Evolutionary conservation across 2,329 filamentous ascomycete species (phyloP).

Genomic region (Beauveria sp.): DNA sequence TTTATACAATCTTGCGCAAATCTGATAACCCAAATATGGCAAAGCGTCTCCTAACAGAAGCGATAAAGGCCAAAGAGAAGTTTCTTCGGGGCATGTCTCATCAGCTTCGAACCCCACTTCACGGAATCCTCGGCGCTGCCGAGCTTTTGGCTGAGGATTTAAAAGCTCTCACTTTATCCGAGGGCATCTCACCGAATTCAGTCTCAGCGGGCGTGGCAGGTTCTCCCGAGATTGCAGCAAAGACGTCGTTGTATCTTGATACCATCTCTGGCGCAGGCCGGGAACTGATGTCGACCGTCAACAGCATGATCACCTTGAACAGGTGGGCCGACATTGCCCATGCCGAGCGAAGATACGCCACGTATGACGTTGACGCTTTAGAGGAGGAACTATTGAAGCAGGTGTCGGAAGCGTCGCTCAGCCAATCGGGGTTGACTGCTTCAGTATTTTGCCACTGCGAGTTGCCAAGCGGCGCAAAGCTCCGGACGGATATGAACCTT

Average conservation of each 20-base stretch:
- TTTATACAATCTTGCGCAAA: conserved; percentile 34
- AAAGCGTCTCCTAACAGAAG: conserved; percentile 31
- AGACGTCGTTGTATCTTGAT: conserved; percentile 17
- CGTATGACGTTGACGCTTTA: conserved; percentile 1
- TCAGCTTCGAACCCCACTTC: conserved; percentile 39
- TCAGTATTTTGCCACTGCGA: background rate
- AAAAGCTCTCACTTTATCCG: conserved; percentile 15
- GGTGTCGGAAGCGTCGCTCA: background rate
- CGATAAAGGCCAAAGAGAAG: conserved; percentile 33
- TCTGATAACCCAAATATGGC: conserved; percentile 30
- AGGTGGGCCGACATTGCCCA: conserved; percentile 30
- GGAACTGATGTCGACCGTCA: conserved; percentile 20
- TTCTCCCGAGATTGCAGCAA: background rate
- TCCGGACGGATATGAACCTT: background rate
- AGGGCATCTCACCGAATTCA: background rate
- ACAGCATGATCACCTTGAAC: conserved; percentile 34
- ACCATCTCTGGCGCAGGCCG: background rate
- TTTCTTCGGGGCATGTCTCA: conserved; percentile 39
- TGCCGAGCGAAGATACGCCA: conserved; percentile 22
- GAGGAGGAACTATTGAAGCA: background rate
- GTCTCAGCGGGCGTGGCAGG: background rate
- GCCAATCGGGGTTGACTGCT: background rate
- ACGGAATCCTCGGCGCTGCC: conserved; percentile 33
- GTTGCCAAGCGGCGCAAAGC: background rate
- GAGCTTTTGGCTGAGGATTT: conserved; percentile 36